These are phyloP conservation scores for Claviceps fusiformis DNA, from an alignment of 2,329 filamentous ascomycete genomes.

Conservation along the genomic window DNA sequence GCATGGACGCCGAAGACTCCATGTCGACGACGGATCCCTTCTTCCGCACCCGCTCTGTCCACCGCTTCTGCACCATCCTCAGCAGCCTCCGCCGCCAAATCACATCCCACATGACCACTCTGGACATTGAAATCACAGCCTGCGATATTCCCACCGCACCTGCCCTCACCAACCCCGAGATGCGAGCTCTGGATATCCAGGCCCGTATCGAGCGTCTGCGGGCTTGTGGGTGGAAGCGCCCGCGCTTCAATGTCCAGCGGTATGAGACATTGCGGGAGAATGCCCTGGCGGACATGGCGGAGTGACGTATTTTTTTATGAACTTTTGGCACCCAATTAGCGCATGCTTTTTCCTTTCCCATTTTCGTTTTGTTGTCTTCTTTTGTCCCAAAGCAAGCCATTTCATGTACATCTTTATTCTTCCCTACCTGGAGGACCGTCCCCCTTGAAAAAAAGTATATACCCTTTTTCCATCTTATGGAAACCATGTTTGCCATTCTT, in stretches of 20 bases:
- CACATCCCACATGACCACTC: constrained; percentile 29
- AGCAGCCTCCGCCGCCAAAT: constrained; percentile 35
- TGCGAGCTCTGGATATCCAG: constrained; percentile 28
- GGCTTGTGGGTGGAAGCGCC: constrained; percentile 40
- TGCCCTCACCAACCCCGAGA: constrained; percentile 18
- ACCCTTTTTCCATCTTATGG: too few relatives aligned
- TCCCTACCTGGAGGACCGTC: too few relatives aligned
- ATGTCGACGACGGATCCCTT: constrained; percentile 18
- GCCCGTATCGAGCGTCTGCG: constrained; percentile 41
- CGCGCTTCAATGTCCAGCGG: constrained; percentile 37
- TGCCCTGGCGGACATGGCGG: constrained; percentile 35
- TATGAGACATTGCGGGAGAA: constrained; percentile 40
- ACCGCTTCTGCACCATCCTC: constrained; percentile 36
- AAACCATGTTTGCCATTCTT: too few relatives aligned
- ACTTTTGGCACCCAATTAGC: background rate
- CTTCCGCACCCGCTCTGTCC: constrained; percentile 28
- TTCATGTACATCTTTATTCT: background rate
- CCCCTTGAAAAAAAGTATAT: background rate
- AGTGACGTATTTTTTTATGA: background rate
- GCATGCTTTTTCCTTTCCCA: too few relatives aligned
- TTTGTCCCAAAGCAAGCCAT: background rate
- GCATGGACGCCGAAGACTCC: constrained; percentile 1
- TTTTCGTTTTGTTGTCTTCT: too few relatives aligned
- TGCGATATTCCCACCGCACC: constrained; percentile 13
- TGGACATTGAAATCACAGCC: constrained; percentile 26